Base-by-base conservation (phyloP, 2,329 filamentous ascomycete genomes). In the Grosmannia serpens region DNA sequence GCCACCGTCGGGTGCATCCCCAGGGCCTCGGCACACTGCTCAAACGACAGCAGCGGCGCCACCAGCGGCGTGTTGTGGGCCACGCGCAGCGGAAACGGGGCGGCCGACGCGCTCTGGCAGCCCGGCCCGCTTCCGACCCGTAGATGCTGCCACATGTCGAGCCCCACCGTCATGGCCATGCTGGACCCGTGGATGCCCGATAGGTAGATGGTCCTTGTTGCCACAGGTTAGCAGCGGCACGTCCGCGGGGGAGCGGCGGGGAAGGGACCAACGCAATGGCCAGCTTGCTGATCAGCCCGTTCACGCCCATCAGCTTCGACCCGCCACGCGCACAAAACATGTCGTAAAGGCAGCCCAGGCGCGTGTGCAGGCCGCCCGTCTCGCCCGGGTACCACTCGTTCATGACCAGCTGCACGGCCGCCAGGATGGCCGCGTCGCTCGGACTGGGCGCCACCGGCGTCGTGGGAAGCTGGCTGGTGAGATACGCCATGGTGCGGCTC, bases 321-420 rank as follows among this genome's bases (percentile, higher is more conserved):
- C 78, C 76, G 13, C 77, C 78, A 27, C 77, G 70, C 53, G 76
- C 63, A 26, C 65, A 66, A 11, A 81, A 72, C 75, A 81, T 78
- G 53, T 74, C 73, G 60, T 71, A 70, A 20, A 82, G 69, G 0
- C 77, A 77, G 8, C 65, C 66, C 60, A 80, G 71, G 56, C 81
- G 78, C 1, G 73, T 71, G 27, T 71, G 69, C 13, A 80, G 68
- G 60, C 76, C 74, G 44, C 70, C 65, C 0, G 71, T 73, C 29
- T 73, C 73, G 7, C 77, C 77, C 77, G 77, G 80, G 63, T 79
- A 80, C 78, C 79, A 82, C 59, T 79, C 78, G 52, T 78, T 73
- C 27, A 77, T 66, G 26, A 77, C 71, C 60, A 80, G 70, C 64
- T 80, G 78, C 1, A 75, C 67, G 6, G 79, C 75, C 3, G 71